Evolutionary conservation across 1,284 basidiomycete genomes (phyloP).

Genomic region (Cystobasidiaceae sp.): DNA sequence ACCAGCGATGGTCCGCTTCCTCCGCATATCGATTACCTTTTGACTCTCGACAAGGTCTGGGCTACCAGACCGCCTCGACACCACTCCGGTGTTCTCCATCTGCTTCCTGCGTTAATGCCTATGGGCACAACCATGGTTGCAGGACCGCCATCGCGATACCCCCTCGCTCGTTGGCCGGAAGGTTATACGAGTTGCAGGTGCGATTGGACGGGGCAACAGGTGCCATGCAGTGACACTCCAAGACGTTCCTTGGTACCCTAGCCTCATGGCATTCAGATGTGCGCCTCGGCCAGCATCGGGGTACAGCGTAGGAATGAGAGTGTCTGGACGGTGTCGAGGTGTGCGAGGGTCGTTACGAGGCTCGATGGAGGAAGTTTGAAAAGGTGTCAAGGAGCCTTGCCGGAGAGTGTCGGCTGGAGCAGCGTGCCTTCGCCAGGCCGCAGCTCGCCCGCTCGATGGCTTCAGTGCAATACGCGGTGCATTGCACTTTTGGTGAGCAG

Average conservation of each 20-base stretch:
- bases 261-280: no score
- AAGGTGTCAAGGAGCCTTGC: constrained; percentile 27
- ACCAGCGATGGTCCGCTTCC: constrained; percentile 26
- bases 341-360: constrained; percentile 6
- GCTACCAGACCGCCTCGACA: not conserved
- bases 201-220: not conserved
- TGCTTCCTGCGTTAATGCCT: no score
- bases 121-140: no score
- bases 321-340: not conserved
- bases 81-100: not conserved
- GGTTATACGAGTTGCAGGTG: no score
- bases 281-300: no score
- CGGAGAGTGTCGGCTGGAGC: constrained; percentile 7
- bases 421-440: constrained; percentile 22
- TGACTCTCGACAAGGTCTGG: not conserved
- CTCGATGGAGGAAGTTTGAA: constrained; percentile 14
- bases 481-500: not conserved
- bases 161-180: no score
- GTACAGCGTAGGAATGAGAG: constrained; percentile 13
- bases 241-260: no score
- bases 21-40: not conserved
- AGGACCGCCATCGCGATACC: no score
- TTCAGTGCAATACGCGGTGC: constrained; percentile 32
- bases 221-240: constrained; percentile 15
- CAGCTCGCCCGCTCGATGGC: constrained; percentile 19